Evolutionary conservation across 805 yeast genomes (phyloP).

Genomic region (Hanseniaspora vineae): DNA sequence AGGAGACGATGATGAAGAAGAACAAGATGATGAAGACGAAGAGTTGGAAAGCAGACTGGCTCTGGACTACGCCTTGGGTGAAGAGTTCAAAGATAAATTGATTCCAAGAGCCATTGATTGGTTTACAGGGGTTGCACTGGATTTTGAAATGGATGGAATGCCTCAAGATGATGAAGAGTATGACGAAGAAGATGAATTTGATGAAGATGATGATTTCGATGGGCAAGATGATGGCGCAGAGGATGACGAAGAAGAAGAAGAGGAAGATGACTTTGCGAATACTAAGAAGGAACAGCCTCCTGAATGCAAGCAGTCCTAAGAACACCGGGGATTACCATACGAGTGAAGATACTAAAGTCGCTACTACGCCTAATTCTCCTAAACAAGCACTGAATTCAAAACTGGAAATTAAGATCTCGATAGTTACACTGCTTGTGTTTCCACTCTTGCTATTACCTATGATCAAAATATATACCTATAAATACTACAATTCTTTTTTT

Average conservation of each 20-base stretch:
- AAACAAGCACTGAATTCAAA: too few species aligned
- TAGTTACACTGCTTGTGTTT: too few species aligned
- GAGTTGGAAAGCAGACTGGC: constrained; percentile 75
- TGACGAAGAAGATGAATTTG: constrained; percentile 44
- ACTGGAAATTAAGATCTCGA: too few species aligned
- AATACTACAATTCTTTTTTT: too few species aligned
- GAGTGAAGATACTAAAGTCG: not conserved
- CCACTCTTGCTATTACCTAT: too few species aligned
- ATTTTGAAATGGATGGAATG: constrained; percentile 47
- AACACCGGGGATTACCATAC: not conserved
- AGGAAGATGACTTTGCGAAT: constrained; percentile 22
- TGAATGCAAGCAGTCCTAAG: constrained; percentile 61
- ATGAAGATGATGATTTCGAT: constrained; percentile 25
- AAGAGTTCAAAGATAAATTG: constrained; percentile 87
- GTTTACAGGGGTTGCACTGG: constrained; percentile 96
- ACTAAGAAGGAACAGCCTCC: constrained; percentile 48
- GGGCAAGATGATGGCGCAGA: constrained; percentile 23
- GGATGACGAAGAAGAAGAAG: constrained; percentile 18
- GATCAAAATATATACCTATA: too few species aligned
- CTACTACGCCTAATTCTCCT: not conserved
- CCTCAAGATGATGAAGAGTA: constrained; percentile 52
- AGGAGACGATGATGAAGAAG: constrained; percentile 20
- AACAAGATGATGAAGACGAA: constrained; percentile 36
- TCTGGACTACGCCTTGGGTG: constrained; percentile 90
- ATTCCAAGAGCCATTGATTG: constrained; percentile 96